phyloP scores from a whole-genome alignment of 2,329 filamentous ascomycete genomes.

The Aspergillus texensis region DNA sequence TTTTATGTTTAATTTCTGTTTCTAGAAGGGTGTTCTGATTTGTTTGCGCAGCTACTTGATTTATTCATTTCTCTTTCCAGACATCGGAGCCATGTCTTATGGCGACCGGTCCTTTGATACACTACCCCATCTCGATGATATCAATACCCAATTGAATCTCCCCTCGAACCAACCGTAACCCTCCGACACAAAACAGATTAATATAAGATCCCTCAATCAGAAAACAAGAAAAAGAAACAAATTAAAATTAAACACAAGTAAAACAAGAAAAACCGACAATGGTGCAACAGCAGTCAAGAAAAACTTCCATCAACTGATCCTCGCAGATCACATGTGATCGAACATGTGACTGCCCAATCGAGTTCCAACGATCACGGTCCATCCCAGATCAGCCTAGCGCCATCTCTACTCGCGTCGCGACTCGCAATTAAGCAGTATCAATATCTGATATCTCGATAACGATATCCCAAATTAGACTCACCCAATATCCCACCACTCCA shows the following conservation, averaged over 20 bases:
- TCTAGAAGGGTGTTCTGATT: not conserved
- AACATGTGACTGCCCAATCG: slow-evolving; percentile 16
- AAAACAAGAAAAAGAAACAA: not conserved
- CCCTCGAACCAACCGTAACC: not conserved
- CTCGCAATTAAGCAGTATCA: slow-evolving; percentile 20
- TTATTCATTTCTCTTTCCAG: not conserved
- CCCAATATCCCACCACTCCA: not conserved
- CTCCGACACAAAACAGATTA: not conserved
- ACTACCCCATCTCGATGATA: not conserved
- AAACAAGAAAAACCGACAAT: not conserved
- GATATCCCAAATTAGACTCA: not conserved
- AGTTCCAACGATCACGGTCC: slow-evolving; percentile 13
- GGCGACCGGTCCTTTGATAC: not conserved
- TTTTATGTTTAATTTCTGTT: not conserved
- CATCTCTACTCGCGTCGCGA: slow-evolving; percentile 15
- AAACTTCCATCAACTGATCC: not conserved
- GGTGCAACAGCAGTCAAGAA: not conserved
- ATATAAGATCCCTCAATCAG: fast-evolving
- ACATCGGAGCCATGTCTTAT: slow-evolving; percentile 6
- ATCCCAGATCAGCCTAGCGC: slow-evolving; percentile 7
- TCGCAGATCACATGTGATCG: slow-evolving; percentile 4
- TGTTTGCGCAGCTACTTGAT: slow-evolving; percentile 8
- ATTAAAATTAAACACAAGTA: not conserved
- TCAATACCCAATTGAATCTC: not conserved
- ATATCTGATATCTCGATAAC: not conserved